Percentiles rank a stretch among this genome's conserved stretches.
Evolutionary conservation across 306 rosid genomes (phyloP).

Genomic region (Mimosa bimucronata): DNA sequence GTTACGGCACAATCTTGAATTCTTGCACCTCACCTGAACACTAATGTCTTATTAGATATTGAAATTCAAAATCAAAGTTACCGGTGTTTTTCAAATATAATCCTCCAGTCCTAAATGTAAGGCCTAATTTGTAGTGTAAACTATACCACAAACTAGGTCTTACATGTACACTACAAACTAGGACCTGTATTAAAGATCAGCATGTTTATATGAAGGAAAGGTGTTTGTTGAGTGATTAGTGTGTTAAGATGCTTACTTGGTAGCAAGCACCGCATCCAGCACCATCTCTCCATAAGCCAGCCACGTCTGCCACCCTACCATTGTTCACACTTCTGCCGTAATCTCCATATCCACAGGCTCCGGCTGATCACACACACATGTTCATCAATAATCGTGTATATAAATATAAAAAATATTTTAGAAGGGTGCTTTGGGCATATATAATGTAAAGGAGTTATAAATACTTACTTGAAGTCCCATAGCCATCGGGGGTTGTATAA

Average conservation of each 20-base stretch:
- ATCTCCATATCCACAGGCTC: neutral
- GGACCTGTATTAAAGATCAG: no score
- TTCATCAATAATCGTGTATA: no score
- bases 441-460: neutral
- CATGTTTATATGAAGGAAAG: neutral
- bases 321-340: neutral
- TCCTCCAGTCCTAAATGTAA: no score
- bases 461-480: neutral
- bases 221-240: neutral
- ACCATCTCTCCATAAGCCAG: neutral
- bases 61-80: no score
- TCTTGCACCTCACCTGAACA: neutral
- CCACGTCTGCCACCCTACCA: neutral
- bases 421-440: no score
- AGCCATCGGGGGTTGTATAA: neutral
- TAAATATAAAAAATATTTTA: no score
- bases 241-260: neutral
- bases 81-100: no score
- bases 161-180: no score
- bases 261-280: slow-evolving; percentile 4
- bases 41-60: no score
- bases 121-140: no score
- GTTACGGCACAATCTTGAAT: neutral
- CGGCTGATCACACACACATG: neutral
- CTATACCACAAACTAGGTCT: no score